These are phyloP conservation scores for Petrea volubilis DNA, from an alignment of 257 asterid genomes.

Conservation along the genomic window DNA sequence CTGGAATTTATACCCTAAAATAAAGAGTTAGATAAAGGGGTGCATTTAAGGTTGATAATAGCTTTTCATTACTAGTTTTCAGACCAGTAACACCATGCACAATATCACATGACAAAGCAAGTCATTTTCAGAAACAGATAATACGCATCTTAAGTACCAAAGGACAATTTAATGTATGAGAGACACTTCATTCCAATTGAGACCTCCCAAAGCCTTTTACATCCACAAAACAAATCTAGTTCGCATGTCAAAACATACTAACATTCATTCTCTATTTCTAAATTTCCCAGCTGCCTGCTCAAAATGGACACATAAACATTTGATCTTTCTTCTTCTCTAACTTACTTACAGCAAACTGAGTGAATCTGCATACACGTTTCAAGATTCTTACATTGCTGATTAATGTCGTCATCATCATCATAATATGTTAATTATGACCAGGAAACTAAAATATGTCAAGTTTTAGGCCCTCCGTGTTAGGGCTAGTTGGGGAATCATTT, in stretches of 20 bases:
- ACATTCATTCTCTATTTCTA: conserved; percentile 22
- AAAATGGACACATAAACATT: conserved; percentile 30
- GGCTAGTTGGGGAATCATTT: conserved; percentile 13
- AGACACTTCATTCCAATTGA: conserved; percentile 24
- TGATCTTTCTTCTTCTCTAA: conserved; percentile 21
- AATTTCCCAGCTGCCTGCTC: conserved; percentile 27
- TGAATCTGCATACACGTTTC: conserved; percentile 4
- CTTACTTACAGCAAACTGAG: conserved; percentile 16
- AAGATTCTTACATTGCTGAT: background rate
- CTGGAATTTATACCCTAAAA: too few relatives aligned
- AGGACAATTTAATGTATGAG: conserved; percentile 31
- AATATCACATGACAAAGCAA: conserved; percentile 33
- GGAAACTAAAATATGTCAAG: background rate
- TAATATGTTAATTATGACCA: background rate
- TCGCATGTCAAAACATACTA: conserved; percentile 26
- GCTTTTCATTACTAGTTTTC: background rate
- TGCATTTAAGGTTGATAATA: conserved; percentile 16
- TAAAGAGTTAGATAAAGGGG: background rate
- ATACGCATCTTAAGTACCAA: conserved; percentile 30
- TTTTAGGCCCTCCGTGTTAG: conserved; percentile 19
- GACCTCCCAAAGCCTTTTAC: conserved; percentile 16
- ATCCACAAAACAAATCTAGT: conserved; percentile 40
- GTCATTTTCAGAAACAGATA: conserved; percentile 40
- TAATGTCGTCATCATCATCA: background rate
- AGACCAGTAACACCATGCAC: conserved; percentile 16